These are phyloP conservation scores for Rostrohypoxylon terebratum DNA, from an alignment of 495 filamentous ascomycete species.

Conservation along the genomic window DNA sequence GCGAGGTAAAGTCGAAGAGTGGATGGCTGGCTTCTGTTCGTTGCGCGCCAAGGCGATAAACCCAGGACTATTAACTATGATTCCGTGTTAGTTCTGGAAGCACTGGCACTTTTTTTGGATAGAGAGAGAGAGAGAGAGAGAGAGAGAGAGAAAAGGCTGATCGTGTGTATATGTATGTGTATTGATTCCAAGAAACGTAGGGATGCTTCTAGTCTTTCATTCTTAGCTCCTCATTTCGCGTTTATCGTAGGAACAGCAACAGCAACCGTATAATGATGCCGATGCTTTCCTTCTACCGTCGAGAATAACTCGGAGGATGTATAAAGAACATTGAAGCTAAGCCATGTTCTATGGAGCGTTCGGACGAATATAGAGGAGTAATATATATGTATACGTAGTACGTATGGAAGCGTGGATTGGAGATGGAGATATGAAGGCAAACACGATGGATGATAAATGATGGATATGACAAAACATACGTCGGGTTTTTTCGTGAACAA, in stretches of 20 bases:
- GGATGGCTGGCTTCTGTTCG: slow-evolving; percentile 8
- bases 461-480: slow-evolving; percentile 29
- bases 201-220: slow-evolving; percentile 3
- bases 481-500: slow-evolving; percentile 29
- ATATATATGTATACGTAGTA: background rate
- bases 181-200: slow-evolving; percentile 21
- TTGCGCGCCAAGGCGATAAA: slow-evolving; percentile 31
- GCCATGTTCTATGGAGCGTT: background rate
- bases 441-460: background rate
- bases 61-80: slow-evolving; percentile 42
- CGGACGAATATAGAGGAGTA: background rate
- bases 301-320: no score
- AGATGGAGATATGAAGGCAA: background rate
- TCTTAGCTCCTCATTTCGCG: background rate
- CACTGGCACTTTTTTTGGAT: no score
- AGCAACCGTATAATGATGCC: background rate
- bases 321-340: no score
- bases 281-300: background rate
- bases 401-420: background rate
- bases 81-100: slow-evolving; percentile 44
- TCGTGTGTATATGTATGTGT: background rate
- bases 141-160: slow-evolving; percentile 27
- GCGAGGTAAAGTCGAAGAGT: slow-evolving; percentile 14
- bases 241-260: background rate
- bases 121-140: background rate